Conservation (phyloP, 108 stramenopile species). For the Nitzschia sp. region DNA sequence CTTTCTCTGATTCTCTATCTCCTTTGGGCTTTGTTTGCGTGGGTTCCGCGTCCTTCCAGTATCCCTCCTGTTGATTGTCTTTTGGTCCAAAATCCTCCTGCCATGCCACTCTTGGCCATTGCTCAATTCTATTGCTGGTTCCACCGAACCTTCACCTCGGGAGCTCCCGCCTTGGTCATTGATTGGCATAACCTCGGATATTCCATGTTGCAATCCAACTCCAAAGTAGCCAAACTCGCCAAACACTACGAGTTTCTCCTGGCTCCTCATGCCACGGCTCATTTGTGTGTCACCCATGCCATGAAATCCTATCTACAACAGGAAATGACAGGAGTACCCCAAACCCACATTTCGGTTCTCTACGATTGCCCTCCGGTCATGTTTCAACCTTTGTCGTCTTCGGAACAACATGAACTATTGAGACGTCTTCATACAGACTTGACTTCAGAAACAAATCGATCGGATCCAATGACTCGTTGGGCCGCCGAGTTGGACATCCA, state of each 20-base stretch:
- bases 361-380: conserved; percentile 90
- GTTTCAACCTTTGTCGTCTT: conserved; percentile 64
- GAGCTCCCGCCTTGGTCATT: conserved; percentile 77
- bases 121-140: conserved; percentile 56
- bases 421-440: conserved; percentile 34
- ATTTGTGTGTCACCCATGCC: conserved; percentile 90
- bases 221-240: conserved; percentile 38
- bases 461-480: conserved; percentile 31
- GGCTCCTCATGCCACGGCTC: conserved; percentile 76
- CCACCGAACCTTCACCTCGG: conserved; percentile 15
- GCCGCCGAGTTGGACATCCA: background rate
- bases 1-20: conserved; percentile 49
- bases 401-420: conserved; percentile 80
- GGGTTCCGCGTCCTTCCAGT: conserved; percentile 26
- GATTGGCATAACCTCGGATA: conserved; percentile 99
- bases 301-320: conserved; percentile 83
- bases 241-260: conserved; percentile 67
- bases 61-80: conserved; percentile 58
- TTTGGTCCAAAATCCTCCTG: conserved; percentile 97
- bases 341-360: conserved; percentile 55
- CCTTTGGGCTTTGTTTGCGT: conserved; percentile 49
- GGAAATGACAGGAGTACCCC: conserved; percentile 47
- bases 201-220: conserved; percentile 74
- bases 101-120: conserved; percentile 82
- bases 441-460: background rate